Conservation (phyloP, 768 basidiomycete genomes). For the Kwoniella botswanensis region DNA sequence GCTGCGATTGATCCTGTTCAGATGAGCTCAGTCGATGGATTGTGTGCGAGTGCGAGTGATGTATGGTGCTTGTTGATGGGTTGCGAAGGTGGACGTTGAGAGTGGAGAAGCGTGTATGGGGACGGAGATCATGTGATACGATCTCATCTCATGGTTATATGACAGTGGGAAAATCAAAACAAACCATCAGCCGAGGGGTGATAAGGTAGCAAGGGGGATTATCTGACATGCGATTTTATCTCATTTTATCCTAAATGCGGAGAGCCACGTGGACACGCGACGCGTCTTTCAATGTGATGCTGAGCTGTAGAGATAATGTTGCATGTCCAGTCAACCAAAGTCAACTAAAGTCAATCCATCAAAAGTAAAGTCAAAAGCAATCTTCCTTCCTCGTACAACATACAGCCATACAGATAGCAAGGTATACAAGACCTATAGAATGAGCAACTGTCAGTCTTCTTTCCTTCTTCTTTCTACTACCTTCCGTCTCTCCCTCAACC, state of each 20-base stretch:
- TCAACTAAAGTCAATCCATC: not conserved
- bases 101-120: conserved; percentile 24
- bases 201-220: not conserved
- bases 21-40: not conserved
- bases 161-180: not conserved
- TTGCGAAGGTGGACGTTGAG: conserved; percentile 13
- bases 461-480: not conserved
- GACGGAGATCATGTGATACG: conserved; percentile 23
- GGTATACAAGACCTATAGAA: not conserved
- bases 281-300: not conserved
- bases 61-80: not conserved
- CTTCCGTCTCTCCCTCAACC: not conserved
- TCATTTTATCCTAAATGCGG: conserved; percentile 10
- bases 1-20: not conserved
- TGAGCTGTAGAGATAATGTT: conserved; percentile 6
- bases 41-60: not conserved
- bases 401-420: conserved; percentile 1
- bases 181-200: not conserved
- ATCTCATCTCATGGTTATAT: too few species aligned
- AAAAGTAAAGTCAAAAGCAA: not conserved
- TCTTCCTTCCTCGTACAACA: not conserved
- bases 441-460: conserved; percentile 23
- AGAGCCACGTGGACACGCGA: conserved; percentile 22
- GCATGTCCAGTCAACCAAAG: conserved; percentile 25
- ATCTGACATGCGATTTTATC: not conserved